A percentile compares a stretch with the other conserved stretches of the same genome.
phyloP scores from a whole-genome alignment of 139 green algal genomes.

The Trebouxia sp. region DNA sequence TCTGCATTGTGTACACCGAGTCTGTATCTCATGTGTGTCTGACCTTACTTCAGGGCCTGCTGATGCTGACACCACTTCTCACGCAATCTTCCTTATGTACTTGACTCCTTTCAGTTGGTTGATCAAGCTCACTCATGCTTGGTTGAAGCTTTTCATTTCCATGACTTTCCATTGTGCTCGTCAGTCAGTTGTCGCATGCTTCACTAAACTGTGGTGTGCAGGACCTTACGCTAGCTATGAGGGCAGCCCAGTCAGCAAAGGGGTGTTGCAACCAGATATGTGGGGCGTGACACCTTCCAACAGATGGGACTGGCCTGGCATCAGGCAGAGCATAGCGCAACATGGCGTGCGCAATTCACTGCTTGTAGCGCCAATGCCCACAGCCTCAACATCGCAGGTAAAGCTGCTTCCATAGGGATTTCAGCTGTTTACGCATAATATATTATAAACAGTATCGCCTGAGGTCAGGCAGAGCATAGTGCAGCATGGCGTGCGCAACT shows the following conservation, averaged over 20 bases:
- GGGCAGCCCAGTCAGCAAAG: constrained; percentile 80
- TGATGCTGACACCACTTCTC: too few relatives aligned
- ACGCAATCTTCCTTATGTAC: too few relatives aligned
- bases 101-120: too few relatives aligned
- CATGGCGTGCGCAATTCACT: constrained; percentile 97
- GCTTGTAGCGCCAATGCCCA: constrained; percentile 98
- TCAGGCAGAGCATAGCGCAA: constrained; percentile 75
- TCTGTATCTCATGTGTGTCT: too few relatives aligned
- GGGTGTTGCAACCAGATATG: constrained; percentile 94
- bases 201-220: constrained; percentile 11
- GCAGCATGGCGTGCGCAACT: constrained; percentile 93
- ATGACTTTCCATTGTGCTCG: too few relatives aligned
- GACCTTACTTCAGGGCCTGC: too few relatives aligned
- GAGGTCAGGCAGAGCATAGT: constrained; percentile 75
- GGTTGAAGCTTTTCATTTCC: too few relatives aligned
- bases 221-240: constrained; percentile 90
- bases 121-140: too few relatives aligned
- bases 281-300: constrained; percentile 80
- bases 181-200: too few relatives aligned
- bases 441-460: too few relatives aligned
- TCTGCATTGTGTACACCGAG: too few relatives aligned
- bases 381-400: constrained; percentile 90
- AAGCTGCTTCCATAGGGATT: not conserved
- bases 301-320: constrained; percentile 85
- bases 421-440: not conserved